Evolutionary conservation across 1,284 basidiomycete genomes (phyloP), one percentile per base, ranked within the genome.

Genomic region (Trametes versicolor): DNA sequence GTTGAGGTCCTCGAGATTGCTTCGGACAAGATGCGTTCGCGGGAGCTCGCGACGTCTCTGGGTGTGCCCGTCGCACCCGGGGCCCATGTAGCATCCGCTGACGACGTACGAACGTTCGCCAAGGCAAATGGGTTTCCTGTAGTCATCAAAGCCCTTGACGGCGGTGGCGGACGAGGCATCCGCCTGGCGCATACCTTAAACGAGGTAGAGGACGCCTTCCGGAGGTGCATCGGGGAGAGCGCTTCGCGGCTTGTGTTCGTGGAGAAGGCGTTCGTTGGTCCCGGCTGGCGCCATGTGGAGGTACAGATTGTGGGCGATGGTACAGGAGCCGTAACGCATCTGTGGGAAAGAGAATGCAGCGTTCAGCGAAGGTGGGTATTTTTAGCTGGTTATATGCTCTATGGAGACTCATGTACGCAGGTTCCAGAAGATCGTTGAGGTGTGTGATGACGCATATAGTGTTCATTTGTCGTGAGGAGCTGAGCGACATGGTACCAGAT

Each of bases 81-180:
- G 9, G 74, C 68, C 1, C 78, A 77, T 29, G 77, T 79, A 19
- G 69, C 76, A 4, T 76, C 79, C 19, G 70, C 72, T 34, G 71
- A 76, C 2, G 74, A 83, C 49, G 74, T 79, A 7, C 64, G 48
- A 62, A 75, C 58, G 65, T 82, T 74, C 77, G 81, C 79, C 2
- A 37, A 71, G 13, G 52, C 64, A 15, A 75, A 81, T 45, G 82
- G 80, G 39, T 84, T 81, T 68, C 86, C 83, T 1, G 73, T 84
- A 21, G 83, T 88, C 63, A 83, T 88, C 72, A 87, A 88, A 72
- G 83, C 85, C 0, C 78, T 84, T 0, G 83, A 83, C 4, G 86
- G 86, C 25, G 86, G 86, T 3, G 86, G 86, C 23, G 86, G 86
- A 7, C 80, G 85, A 70, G 86, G 86, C 13, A 82, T 87, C 60